A percentile compares a stretch with the other conserved stretches of the same genome.
These are phyloP conservation scores for Dioszegia crocea DNA, from an alignment of 768 basidiomycete genomes.

Conservation along the genomic window DNA sequence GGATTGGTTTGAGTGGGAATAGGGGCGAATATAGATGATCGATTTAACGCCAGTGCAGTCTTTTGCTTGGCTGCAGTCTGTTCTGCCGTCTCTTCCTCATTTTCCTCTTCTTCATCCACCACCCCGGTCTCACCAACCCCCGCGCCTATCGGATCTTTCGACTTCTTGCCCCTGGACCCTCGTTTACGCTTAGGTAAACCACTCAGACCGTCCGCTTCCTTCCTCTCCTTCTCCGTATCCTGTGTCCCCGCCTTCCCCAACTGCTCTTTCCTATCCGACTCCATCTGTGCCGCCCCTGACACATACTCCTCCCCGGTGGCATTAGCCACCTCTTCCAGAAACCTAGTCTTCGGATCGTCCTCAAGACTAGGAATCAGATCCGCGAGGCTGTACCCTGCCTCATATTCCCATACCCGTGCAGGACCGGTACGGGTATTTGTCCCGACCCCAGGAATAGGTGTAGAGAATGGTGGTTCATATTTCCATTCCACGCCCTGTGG, in stretches of 20 bases:
- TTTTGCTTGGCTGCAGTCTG: no score
- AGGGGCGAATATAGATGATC: no score
- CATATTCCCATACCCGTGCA: neutral
- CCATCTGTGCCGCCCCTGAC: no score
- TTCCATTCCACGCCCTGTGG: constrained; percentile 53
- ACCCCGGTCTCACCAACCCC: no score
- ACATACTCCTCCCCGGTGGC: neutral
- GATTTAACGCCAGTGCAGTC: no score
- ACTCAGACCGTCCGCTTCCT: neutral
- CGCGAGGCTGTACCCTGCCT: constrained; percentile 53
- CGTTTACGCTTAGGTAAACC: no score
- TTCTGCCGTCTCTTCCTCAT: no score
- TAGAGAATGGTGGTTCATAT: constrained; percentile 37
- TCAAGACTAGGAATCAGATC: constrained; percentile 82
- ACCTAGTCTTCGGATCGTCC: constrained; percentile 95
- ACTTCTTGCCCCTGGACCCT: no score
- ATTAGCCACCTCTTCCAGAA: constrained; percentile 77
- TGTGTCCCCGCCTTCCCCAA: neutral
- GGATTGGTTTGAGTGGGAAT: no score
- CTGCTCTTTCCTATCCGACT: neutral
- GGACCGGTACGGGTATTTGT: neutral
- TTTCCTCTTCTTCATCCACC: no score
- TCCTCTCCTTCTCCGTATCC: neutral
- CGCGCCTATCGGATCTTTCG: no score
- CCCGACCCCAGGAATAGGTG: constrained; percentile 8